phyloP scores from a whole-genome alignment of 2,329 filamentous ascomycete genomes.

The Exophiala xenobiotica region DNA sequence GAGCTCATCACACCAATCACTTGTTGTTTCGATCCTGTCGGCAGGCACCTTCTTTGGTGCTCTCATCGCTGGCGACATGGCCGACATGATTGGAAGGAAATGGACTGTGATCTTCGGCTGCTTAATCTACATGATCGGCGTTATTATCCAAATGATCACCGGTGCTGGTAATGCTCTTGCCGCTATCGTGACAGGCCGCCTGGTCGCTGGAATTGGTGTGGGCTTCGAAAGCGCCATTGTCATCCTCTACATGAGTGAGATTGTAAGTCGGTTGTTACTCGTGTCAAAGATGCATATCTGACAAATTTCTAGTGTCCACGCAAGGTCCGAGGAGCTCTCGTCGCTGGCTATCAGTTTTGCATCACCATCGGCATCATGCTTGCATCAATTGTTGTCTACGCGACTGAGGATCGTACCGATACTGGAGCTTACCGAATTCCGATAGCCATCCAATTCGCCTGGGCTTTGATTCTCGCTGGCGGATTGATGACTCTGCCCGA shows the following conservation, averaged over 20 bases:
- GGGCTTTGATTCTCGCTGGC: constrained; percentile 67
- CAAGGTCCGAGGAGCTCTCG: constrained; percentile 75
- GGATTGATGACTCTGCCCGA: constrained; percentile 79
- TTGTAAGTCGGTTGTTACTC: constrained; percentile 39
- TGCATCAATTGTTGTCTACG: constrained; percentile 73
- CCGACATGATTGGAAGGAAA: constrained; percentile 72
- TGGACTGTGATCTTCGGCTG: constrained; percentile 70
- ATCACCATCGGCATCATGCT: constrained; percentile 77
- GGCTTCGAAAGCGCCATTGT: constrained; percentile 78
- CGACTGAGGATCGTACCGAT: constrained; percentile 60
- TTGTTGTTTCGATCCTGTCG: constrained; percentile 75
- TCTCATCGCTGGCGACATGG: constrained; percentile 72
- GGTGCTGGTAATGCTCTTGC: constrained; percentile 45
- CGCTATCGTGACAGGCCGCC: constrained; percentile 68
- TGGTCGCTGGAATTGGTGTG: constrained; percentile 74
- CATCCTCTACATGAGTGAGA: constrained; percentile 85
- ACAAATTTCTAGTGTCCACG: constrained; percentile 52
- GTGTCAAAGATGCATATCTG: constrained; percentile 10
- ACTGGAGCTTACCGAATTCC: constrained; percentile 75
- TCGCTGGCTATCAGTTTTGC: constrained; percentile 81
- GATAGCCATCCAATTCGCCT: constrained; percentile 75
- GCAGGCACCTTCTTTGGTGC: constrained; percentile 76
- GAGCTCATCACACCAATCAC: constrained; percentile 53
- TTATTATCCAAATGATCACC: constrained; percentile 63
- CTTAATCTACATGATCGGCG: constrained; percentile 66